These are phyloP conservation scores for Solanum raphanifolium DNA, from an alignment of 257 asterid genomes.

Conservation along the genomic window DNA sequence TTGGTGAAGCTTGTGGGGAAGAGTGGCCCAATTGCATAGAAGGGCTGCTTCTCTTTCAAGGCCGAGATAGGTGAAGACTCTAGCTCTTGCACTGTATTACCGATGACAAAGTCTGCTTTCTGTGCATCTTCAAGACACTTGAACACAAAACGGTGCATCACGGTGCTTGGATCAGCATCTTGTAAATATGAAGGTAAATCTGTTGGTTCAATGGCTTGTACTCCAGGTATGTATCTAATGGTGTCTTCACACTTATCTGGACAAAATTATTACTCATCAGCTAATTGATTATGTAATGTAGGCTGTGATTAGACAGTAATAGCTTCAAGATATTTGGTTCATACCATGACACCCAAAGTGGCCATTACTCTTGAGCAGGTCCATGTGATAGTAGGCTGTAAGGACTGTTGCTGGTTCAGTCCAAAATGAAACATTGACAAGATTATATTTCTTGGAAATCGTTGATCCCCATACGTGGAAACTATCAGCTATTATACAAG, in stretches of 20 bases:
- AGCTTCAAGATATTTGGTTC: neutral
- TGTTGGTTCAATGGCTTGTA: neutral
- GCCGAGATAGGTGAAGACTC: slow-evolving; percentile 10
- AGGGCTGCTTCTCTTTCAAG: neutral
- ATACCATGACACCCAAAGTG: slow-evolving; percentile 25
- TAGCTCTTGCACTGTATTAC: slow-evolving; percentile 15
- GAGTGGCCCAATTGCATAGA: slow-evolving; percentile 15
- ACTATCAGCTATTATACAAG: slow-evolving; percentile 43
- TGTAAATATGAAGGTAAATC: slow-evolving; percentile 8
- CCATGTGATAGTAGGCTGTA: slow-evolving; percentile 27
- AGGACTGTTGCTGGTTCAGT: slow-evolving; percentile 46
- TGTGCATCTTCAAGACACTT: slow-evolving; percentile 9
- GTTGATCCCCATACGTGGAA: slow-evolving; percentile 27
- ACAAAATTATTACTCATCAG: neutral
- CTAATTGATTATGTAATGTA: neutral
- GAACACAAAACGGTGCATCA: slow-evolving; percentile 2
- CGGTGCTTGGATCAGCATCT: neutral
- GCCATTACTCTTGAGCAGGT: slow-evolving; percentile 35
- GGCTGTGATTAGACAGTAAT: neutral
- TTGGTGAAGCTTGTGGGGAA: neutral
- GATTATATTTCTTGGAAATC: slow-evolving; percentile 25
- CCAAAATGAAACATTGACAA: slow-evolving; percentile 54
- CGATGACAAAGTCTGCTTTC: slow-evolving; percentile 6
- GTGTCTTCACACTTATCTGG: slow-evolving; percentile 5
- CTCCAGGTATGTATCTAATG: slow-evolving; percentile 15